phyloP scores from a whole-genome alignment of 2,329 filamentous ascomycete species.

The Beauveria medogensis region DNA sequence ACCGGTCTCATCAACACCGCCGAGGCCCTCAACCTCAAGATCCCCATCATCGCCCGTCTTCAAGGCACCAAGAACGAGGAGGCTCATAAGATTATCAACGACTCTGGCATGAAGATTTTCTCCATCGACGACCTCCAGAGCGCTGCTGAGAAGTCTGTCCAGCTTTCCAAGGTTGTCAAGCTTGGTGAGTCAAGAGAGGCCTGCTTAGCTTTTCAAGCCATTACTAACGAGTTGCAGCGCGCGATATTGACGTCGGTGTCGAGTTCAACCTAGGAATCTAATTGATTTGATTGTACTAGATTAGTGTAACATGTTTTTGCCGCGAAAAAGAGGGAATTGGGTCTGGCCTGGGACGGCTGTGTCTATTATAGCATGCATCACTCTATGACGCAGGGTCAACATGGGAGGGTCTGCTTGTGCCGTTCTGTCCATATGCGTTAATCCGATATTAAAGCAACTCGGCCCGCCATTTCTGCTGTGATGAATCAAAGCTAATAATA shows the following conservation, averaged over 20 bases:
- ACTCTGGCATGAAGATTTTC: slow-evolving; percentile 99
- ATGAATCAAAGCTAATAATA: background rate
- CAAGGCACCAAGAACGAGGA: slow-evolving; percentile 98
- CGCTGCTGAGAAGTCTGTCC: slow-evolving; percentile 95
- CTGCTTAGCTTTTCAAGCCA: too few relatives aligned
- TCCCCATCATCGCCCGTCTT: slow-evolving; percentile 91
- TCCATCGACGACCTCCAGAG: slow-evolving; percentile 96
- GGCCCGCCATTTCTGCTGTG: background rate
- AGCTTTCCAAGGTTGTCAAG: slow-evolving; percentile 99
- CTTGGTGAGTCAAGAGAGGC: slow-evolving; percentile 55
- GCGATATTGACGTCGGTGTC: slow-evolving; percentile 94
- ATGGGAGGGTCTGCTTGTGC: background rate
- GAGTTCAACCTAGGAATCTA: slow-evolving; percentile 94
- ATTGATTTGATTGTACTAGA: slow-evolving; percentile 18
- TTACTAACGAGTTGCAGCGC: slow-evolving; percentile 44
- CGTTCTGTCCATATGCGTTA: slow-evolving; percentile 7
- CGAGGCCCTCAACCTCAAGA: slow-evolving; percentile 87
- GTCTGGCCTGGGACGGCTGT: slow-evolving; percentile 6
- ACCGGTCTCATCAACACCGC: slow-evolving; percentile 93
- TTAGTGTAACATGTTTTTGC: slow-evolving; percentile 13
- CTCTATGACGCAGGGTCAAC: slow-evolving; percentile 1
- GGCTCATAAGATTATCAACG: slow-evolving; percentile 88
- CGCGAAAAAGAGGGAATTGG: slow-evolving; percentile 6
- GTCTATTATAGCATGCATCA: slow-evolving; percentile 9
- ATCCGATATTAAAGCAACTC: slow-evolving; percentile 4